Evolutionary conservation across 78 protist genomes (phyloP).

Genomic region (Bigelowiella natans): DNA sequence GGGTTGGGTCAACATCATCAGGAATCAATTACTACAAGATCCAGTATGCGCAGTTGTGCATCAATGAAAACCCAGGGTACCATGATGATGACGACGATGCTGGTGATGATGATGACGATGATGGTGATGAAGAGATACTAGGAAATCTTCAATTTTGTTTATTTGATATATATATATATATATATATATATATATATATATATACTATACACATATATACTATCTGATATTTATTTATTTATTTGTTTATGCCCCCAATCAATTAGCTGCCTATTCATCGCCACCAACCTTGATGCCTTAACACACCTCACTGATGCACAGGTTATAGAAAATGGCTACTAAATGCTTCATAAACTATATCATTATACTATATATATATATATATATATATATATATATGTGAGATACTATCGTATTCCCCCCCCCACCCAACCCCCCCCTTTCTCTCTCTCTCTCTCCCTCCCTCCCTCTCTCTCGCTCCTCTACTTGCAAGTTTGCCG

Average conservation of each 20-base stretch:
- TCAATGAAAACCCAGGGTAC: conserved; percentile 27
- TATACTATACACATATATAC: background rate
- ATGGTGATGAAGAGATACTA: background rate
- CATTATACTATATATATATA: background rate
- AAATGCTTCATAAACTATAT: background rate
- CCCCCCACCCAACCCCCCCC: background rate
- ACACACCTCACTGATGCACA: conserved; percentile 36
- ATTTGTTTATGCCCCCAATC: background rate
- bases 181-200: background rate
- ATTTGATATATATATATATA: background rate
- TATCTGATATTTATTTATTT: too few species aligned
- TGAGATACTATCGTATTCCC: background rate
- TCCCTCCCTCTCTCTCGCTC: conserved; percentile 1
- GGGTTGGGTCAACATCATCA: too few species aligned
- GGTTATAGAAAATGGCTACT: background rate
- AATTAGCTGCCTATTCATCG: conserved; percentile 22
- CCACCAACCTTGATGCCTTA: conserved; percentile 42
- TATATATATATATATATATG: background rate
- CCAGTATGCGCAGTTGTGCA: conserved; percentile 32
- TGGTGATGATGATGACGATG: background rate
- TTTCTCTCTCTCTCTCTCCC: conserved; percentile 14
- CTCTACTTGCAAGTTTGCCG: too few species aligned
- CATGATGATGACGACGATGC: background rate
- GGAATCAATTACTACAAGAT: background rate
- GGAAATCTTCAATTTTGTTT: background rate